These are phyloP conservation scores for Fraxinus nigra DNA, from an alignment of 305 asterid species.

Conservation along the genomic window DNA sequence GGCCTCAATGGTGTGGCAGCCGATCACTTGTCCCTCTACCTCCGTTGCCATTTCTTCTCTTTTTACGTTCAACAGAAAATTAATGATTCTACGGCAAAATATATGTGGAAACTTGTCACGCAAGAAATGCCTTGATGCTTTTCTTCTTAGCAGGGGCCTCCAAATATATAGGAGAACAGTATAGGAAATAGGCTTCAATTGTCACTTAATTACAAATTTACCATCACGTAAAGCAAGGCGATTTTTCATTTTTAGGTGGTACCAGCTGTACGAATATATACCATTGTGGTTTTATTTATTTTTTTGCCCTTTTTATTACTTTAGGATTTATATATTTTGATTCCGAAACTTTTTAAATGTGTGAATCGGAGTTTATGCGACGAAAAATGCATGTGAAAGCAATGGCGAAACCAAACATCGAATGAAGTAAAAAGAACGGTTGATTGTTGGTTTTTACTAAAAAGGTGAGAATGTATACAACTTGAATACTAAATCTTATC, in stretches of 20 bases:
- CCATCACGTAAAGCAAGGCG: not conserved
- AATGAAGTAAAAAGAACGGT: not conserved
- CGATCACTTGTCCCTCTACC: constrained; percentile 72
- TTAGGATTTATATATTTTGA: not conserved
- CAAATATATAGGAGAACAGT: not conserved
- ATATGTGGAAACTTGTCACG: constrained; percentile 17
- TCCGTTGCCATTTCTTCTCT: constrained; percentile 35
- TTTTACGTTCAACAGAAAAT: not conserved
- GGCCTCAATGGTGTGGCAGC: constrained; percentile 62
- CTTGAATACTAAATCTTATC: not conserved
- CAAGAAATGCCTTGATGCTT: constrained; percentile 25
- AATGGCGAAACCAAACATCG: not conserved
- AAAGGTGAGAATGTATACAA: not conserved
- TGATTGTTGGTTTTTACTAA: not conserved
- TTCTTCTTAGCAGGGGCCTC: not conserved
- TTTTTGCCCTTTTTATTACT: not conserved
- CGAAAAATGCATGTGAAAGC: not conserved
- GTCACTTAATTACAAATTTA: not conserved
- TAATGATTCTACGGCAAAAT: not conserved
- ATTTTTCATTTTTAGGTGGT: not conserved
- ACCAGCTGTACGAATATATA: not conserved
- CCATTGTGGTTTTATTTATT: not conserved
- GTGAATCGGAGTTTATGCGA: too few species aligned
- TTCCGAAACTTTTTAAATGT: too few species aligned
- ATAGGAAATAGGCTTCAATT: not conserved